Conservation (phyloP, 1,284 basidiomycete genomes). For the Athelia sp. region DNA sequence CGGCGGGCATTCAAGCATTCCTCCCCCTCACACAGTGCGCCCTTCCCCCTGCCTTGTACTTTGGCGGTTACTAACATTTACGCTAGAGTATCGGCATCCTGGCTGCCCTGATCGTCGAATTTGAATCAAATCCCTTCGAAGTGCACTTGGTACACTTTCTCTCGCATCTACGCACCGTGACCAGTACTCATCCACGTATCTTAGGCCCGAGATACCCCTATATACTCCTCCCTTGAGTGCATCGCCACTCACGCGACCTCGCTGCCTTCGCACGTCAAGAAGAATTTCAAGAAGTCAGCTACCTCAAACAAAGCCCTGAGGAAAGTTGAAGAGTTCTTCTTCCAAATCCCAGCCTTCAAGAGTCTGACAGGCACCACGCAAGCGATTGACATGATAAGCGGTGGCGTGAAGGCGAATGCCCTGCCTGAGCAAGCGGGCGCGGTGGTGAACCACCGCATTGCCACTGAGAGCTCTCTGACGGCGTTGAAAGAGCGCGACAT, state of each 20-base stretch:
- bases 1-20: constrained; percentile 69
- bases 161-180: neutral
- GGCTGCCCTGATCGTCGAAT: constrained; percentile 44
- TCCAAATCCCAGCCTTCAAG: constrained; percentile 28
- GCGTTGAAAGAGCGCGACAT: constrained; percentile 28
- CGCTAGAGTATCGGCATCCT: constrained; percentile 59
- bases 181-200: constrained; percentile 5
- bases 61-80: neutral
- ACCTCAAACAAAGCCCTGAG: constrained; percentile 31
- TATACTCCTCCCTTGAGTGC: constrained; percentile 39
- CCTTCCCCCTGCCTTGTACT: neutral
- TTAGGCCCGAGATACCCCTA: constrained; percentile 34
- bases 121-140: constrained; percentile 48
- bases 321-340: constrained; percentile 34
- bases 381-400: constrained; percentile 55
- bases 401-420: constrained; percentile 53
- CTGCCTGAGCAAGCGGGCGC: constrained; percentile 38
- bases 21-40: constrained; percentile 44
- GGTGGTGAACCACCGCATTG: constrained; percentile 44
- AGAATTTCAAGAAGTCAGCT: constrained; percentile 26
- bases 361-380: constrained; percentile 61
- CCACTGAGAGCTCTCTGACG: constrained; percentile 30
- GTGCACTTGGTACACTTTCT: constrained; percentile 30
- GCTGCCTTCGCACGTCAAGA: constrained; percentile 34
- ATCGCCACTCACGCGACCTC: constrained; percentile 42